phyloP scores from a whole-genome alignment of 2,329 filamentous ascomycete species.

The Aspergillus alliaceus region DNA sequence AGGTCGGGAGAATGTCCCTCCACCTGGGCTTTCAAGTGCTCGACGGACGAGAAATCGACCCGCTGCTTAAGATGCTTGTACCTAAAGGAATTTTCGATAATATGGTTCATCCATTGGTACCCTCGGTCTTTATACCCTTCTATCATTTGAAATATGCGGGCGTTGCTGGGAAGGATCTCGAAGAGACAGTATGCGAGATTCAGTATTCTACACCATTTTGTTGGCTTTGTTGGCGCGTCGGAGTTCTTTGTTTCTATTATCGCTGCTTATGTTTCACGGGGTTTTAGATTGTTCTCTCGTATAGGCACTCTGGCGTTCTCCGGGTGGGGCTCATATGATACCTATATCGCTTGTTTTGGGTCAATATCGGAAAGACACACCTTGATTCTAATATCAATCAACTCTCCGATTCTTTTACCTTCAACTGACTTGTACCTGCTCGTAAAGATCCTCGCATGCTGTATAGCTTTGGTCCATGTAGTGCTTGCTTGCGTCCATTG shows the following conservation, averaged over 20 bases:
- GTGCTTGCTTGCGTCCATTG: no score
- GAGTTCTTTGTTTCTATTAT: not conserved
- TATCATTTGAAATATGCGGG: not conserved
- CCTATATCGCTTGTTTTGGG: not conserved
- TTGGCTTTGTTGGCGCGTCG: not conserved
- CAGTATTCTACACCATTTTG: not conserved
- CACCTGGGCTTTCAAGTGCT: conserved; percentile 23
- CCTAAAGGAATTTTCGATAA: not conserved
- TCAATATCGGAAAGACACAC: not conserved
- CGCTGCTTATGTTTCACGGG: not conserved
- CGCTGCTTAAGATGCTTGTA: conserved; percentile 20
- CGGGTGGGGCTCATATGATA: not conserved
- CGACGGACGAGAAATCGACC: conserved; percentile 33
- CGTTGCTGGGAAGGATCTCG: not conserved
- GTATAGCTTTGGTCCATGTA: not conserved
- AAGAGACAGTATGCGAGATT: not conserved
- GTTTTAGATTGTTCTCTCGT: not conserved
- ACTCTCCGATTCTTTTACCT: not conserved
- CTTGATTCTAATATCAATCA: not conserved
- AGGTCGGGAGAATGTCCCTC: conserved; percentile 47
- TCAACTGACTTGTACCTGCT: not conserved
- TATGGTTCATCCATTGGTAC: not conserved
- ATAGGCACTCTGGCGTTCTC: not conserved
- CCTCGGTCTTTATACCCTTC: not conserved
- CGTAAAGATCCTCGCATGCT: not conserved